Evolutionary conservation across 805 yeast species (phyloP).

Genomic region (Spencermartinsiella europaea): DNA sequence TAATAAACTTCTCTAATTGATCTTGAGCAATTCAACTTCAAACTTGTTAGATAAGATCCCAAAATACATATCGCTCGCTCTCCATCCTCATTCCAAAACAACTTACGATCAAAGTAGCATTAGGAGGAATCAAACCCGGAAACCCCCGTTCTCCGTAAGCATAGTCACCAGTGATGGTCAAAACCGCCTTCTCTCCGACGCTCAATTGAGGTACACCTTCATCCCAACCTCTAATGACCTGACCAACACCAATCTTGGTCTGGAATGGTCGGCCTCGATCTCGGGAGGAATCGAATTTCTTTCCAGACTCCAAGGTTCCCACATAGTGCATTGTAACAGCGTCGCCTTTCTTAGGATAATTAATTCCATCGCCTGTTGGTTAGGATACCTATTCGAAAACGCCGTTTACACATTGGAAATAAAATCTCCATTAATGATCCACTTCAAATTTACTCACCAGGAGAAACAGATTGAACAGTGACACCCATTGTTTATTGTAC

Average conservation of each 20-base stretch:
- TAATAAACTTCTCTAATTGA: constrained; percentile 19
- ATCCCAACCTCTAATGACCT: constrained; percentile 96
- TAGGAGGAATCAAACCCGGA: constrained; percentile 96
- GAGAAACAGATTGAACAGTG: constrained; percentile 32
- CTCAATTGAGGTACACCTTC: constrained; percentile 88
- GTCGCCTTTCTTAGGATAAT: constrained; percentile 85
- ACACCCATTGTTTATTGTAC: constrained; percentile 33
- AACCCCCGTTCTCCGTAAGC: constrained; percentile 94
- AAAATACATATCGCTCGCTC: not conserved
- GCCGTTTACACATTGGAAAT: no score
- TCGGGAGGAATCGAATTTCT: constrained; percentile 91
- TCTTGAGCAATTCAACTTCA: constrained; percentile 34
- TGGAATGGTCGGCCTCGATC: constrained; percentile 96
- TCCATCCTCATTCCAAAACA: not conserved
- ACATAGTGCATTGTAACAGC: constrained; percentile 90
- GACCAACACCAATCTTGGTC: constrained; percentile 91
- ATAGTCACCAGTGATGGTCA: constrained; percentile 88
- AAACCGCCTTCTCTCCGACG: constrained; percentile 86
- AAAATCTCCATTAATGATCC: not conserved
- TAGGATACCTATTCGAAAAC: constrained; percentile 13
- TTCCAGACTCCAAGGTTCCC: constrained; percentile 92
- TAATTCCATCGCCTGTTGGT: constrained; percentile 77
- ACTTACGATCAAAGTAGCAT: constrained; percentile 64
- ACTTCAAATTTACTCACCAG: constrained; percentile 30
- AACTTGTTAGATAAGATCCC: constrained; percentile 16